These are phyloP conservation scores for Cordia subcordata DNA, from an alignment of 257 asterid genomes.

Conservation along the genomic window DNA sequence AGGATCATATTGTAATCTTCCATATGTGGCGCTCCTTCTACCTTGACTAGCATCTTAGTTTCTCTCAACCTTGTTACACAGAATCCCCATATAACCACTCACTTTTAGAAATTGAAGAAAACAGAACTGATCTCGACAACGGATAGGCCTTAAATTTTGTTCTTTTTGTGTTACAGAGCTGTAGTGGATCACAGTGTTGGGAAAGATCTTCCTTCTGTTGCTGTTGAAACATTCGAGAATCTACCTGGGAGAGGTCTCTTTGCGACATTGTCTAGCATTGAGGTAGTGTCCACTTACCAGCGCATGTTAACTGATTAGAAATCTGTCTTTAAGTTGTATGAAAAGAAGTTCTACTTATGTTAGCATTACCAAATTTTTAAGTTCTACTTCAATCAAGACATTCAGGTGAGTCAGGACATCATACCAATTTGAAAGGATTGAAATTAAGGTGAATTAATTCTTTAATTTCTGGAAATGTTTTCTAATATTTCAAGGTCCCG, in stretches of 20 bases:
- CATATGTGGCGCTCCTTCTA: no score
- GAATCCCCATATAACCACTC: background rate
- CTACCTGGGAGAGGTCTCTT: constrained; percentile 92
- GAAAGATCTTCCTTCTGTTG: constrained; percentile 88
- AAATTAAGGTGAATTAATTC: no score
- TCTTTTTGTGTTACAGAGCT: constrained; percentile 58
- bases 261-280: constrained; percentile 74
- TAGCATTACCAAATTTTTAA: no score
- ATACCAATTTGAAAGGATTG: no score
- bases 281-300: constrained; percentile 51
- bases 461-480: no score
- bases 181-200: constrained; percentile 92
- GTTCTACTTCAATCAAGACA: no score
- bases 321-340: no score
- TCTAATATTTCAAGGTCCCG: no score
- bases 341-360: no score
- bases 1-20: no score
- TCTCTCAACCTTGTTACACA: background rate
- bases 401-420: no score
- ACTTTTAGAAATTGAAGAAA: background rate
- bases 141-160: background rate
- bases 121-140: background rate
- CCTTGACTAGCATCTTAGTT: no score
- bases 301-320: background rate
- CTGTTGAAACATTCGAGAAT: constrained; percentile 86